A percentile compares a stretch with the other conserved stretches of the same genome.
phyloP scores from a whole-genome alignment of 2,329 filamentous ascomycete genomes.

The Leptographium procerum region DNA sequence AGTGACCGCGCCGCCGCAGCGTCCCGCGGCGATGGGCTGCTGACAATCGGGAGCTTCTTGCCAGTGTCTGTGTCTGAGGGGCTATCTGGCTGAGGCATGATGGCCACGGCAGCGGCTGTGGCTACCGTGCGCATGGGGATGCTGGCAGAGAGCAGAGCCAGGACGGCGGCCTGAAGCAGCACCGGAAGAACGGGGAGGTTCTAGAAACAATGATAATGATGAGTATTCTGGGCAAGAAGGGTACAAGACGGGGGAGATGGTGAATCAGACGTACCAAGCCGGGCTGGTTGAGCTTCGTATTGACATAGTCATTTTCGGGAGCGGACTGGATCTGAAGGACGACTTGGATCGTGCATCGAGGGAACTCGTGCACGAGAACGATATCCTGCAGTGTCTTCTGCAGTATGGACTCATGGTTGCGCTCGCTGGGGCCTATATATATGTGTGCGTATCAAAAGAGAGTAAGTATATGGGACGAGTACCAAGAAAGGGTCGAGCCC shows the following conservation, averaged over 20 bases:
- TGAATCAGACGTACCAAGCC: constrained; percentile 36
- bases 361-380: constrained; percentile 64
- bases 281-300: constrained; percentile 48
- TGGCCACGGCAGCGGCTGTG: constrained; percentile 52
- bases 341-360: constrained; percentile 66
- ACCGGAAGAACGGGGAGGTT: constrained; percentile 71
- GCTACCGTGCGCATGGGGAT: constrained; percentile 68
- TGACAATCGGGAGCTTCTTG: constrained; percentile 29
- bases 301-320: constrained; percentile 56
- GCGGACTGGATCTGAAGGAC: constrained; percentile 64
- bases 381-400: constrained; percentile 62
- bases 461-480: constrained; percentile 3
- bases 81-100: constrained; percentile 42
- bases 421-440: constrained; percentile 54
- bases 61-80: constrained; percentile 23
- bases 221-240: background rate
- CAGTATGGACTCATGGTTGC: constrained; percentile 70
- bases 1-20: constrained; percentile 54
- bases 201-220: constrained; percentile 26
- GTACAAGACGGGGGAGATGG: background rate
- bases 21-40: constrained; percentile 52
- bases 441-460: constrained; percentile 26
- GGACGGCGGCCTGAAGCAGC: constrained; percentile 66
- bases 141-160: constrained; percentile 71
- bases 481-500: background rate